phyloP scores from a whole-genome alignment of 1,139 yeast genomes.

The Kodamaea anthophila region DNA sequence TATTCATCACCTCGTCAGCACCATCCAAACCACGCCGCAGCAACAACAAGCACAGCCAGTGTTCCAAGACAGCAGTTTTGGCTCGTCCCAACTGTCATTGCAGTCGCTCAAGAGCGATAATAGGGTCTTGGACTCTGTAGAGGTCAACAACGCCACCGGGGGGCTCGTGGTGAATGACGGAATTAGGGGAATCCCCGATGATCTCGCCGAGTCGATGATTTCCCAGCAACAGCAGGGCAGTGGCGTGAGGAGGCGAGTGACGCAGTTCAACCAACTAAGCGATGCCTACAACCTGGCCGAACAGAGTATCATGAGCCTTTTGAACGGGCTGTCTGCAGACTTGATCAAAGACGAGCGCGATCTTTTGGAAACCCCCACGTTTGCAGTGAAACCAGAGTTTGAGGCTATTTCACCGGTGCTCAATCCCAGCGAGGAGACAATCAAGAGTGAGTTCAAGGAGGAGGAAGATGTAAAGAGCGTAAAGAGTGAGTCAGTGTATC shows the following conservation, averaged over 20 bases:
- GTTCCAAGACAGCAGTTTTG: constrained; percentile 15
- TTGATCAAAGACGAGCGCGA: not conserved
- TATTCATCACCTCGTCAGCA: constrained; percentile 32
- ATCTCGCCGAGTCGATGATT: constrained; percentile 30
- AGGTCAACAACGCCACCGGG: constrained; percentile 17
- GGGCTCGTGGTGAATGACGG: constrained; percentile 41
- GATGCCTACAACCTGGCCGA: constrained; percentile 34
- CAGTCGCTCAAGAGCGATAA: constrained; percentile 37
- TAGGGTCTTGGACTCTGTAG: constrained; percentile 25
- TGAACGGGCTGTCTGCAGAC: constrained; percentile 13
- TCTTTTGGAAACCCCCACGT: not conserved
- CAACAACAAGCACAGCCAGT: not conserved
- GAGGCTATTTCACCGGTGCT: not conserved
- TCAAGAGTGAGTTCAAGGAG: not conserved
- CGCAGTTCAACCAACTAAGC: constrained; percentile 5
- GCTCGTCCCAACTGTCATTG: constrained; percentile 41
- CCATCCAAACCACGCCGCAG: constrained; percentile 22
- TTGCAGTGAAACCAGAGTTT: constrained; percentile 1
- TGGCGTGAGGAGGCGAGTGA: constrained; percentile 4
- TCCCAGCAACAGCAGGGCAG: constrained; percentile 3
- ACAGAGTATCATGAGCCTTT: constrained; percentile 37
- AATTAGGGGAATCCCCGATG: constrained; percentile 39
- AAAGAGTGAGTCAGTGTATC: constrained; percentile 1
- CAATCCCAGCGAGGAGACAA: not conserved
- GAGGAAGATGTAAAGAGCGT: not conserved